Evolutionary conservation across 257 asterid genomes (phyloP).

Genomic region (Solanum corneliomulleri): DNA sequence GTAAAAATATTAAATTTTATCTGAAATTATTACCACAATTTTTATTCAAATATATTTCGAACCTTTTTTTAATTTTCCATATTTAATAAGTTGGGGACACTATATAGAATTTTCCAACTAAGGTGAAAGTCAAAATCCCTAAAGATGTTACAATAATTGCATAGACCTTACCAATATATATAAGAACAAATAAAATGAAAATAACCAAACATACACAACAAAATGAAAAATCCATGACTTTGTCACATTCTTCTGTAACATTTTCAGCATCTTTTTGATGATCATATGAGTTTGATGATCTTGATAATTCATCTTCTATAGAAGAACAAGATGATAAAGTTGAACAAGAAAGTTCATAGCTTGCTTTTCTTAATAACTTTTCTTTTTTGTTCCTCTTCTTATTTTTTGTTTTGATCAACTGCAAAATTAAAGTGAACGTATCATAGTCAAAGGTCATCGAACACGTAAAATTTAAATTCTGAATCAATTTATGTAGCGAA

Average conservation of each 20-base stretch:
- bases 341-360: neutral
- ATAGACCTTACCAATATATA: neutral
- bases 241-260: neutral
- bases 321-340: neutral
- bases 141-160: neutral
- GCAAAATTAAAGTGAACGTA: neutral
- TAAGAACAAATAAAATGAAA: neutral
- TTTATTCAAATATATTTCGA: no score
- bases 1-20: no score
- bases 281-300: neutral
- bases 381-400: neutral
- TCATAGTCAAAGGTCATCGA: neutral
- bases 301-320: neutral
- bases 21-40: no score
- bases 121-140: neutral
- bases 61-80: neutral
- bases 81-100: neutral
- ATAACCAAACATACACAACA: neutral
- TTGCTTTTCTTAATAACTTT: neutral
- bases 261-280: neutral
- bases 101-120: neutral
- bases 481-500: neutral
- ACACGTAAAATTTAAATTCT: no score
- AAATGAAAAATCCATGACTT: neutral
- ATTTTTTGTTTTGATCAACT: neutral